A percentile compares a stretch with the other conserved stretches of the same genome.
Conservation (phyloP, 495 filamentous ascomycete species). For the Penicillium nucicola region DNA sequence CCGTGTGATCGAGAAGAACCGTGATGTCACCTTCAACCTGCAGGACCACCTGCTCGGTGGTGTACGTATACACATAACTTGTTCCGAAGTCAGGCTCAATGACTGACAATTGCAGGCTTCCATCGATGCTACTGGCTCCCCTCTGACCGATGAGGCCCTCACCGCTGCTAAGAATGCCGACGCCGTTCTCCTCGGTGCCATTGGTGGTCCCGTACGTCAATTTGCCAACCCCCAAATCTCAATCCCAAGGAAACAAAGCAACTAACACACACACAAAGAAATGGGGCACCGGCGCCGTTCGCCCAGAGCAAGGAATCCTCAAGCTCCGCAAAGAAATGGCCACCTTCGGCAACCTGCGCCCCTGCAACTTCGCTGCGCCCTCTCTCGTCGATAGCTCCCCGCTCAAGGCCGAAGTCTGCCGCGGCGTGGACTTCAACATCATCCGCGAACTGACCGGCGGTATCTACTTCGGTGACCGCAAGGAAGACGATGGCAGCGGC, state of each 20-base stretch:
- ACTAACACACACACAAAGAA: slow-evolving; percentile 47
- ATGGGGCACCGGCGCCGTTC: slow-evolving; percentile 90
- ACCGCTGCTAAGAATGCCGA: slow-evolving; percentile 84
- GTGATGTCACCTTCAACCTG: slow-evolving; percentile 78
- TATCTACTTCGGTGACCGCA: slow-evolving; percentile 95
- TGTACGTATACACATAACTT: slow-evolving; percentile 53
- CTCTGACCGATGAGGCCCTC: slow-evolving; percentile 84
- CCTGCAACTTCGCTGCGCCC: slow-evolving; percentile 94
- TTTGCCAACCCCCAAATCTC: background rate
- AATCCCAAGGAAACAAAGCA: background rate
- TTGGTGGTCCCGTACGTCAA: slow-evolving; percentile 76
- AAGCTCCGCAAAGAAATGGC: slow-evolving; percentile 89
- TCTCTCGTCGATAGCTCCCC: slow-evolving; percentile 84
- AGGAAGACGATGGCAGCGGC: slow-evolving; percentile 73
- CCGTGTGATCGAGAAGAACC: slow-evolving; percentile 66
- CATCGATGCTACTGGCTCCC: slow-evolving; percentile 75
- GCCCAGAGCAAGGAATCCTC: slow-evolving; percentile 93
- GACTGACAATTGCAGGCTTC: slow-evolving; percentile 51
- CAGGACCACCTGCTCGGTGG: slow-evolving; percentile 91
- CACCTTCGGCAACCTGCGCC: slow-evolving; percentile 95
- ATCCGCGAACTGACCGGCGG: slow-evolving; percentile 93
- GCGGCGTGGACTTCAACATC: slow-evolving; percentile 89
- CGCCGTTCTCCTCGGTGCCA: slow-evolving; percentile 89
- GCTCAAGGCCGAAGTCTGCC: slow-evolving; percentile 81
- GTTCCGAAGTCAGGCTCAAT: background rate